Conservation (phyloP, 805 yeast genomes). For the Cyberlindnera petersonii region DNA sequence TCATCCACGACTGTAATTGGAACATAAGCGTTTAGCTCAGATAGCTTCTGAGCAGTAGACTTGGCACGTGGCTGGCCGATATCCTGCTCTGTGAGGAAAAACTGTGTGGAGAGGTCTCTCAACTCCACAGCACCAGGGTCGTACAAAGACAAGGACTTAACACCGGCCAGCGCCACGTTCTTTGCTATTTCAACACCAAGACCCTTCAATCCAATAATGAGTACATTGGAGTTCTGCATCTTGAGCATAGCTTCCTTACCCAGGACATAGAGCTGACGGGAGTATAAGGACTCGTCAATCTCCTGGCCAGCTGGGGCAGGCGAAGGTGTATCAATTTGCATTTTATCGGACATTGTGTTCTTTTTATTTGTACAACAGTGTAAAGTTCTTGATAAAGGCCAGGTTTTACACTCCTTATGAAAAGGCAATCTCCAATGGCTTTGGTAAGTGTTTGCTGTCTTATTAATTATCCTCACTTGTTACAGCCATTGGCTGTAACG, state of each 20-base stretch:
- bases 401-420: too few species aligned
- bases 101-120: constrained; percentile 83
- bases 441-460: too few species aligned
- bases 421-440: too few species aligned
- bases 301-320: constrained; percentile 32
- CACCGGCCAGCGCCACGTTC: constrained; percentile 96
- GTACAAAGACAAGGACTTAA: constrained; percentile 79
- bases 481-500: too few species aligned
- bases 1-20: constrained; percentile 67
- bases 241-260: constrained; percentile 98
- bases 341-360: constrained; percentile 32
- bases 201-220: constrained; percentile 86
- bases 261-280: constrained; percentile 92
- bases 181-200: constrained; percentile 95
- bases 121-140: constrained; percentile 71
- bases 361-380: too few species aligned
- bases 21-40: constrained; percentile 86
- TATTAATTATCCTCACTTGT: too few species aligned
- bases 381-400: too few species aligned
- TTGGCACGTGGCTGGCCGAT: constrained; percentile 76
- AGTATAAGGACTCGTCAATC: constrained; percentile 92
- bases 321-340: constrained; percentile 41
- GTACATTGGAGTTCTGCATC: constrained; percentile 92
- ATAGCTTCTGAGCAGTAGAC: constrained; percentile 61
- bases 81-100: constrained; percentile 68